Conservation (phyloP, 1,139 yeast species). For the Blastobotrys aristatus region DNA sequence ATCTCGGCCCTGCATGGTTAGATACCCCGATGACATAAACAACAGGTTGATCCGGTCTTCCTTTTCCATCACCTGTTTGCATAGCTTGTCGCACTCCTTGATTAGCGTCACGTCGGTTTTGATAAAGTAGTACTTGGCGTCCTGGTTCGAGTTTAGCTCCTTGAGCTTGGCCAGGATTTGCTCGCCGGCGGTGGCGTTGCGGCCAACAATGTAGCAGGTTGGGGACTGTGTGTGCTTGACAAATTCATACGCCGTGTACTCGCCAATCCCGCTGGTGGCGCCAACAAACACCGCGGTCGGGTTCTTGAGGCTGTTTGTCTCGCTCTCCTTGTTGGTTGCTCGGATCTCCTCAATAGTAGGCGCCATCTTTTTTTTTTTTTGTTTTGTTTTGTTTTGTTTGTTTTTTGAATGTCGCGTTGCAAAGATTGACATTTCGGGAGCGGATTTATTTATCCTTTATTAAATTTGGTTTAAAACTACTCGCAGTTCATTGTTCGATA, state of each 20-base stretch:
- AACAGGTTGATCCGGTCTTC: slow-evolving; percentile 30
- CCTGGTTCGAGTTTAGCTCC: slow-evolving; percentile 23
- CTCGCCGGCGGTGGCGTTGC: slow-evolving; percentile 26
- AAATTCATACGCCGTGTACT: slow-evolving; percentile 29
- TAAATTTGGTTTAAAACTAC: too few relatives aligned
- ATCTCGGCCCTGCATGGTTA: slow-evolving; percentile 20
- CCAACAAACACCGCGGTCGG: slow-evolving; percentile 34
- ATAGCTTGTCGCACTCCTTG: slow-evolving; percentile 26
- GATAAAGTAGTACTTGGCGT: slow-evolving; percentile 27
- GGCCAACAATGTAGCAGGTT: slow-evolving; percentile 31
- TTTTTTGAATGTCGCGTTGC: too few relatives aligned
- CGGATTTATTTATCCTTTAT: too few relatives aligned
- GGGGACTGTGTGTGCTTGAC: slow-evolving; percentile 30
- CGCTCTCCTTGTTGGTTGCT: slow-evolving; percentile 1
- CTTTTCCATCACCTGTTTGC: slow-evolving; percentile 19
- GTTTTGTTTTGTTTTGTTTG: too few relatives aligned
- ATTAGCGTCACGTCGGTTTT: slow-evolving; percentile 26
- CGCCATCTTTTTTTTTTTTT: not conserved
- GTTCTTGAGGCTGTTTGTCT: slow-evolving; percentile 3
- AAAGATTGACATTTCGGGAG: too few relatives aligned
- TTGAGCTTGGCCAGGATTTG: slow-evolving; percentile 22
- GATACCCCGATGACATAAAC: slow-evolving; percentile 26
- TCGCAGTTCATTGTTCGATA: too few relatives aligned
- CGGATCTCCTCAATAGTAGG: slow-evolving; percentile 2
- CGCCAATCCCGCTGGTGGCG: slow-evolving; percentile 34